phyloP scores from a whole-genome alignment of 495 filamentous ascomycete species.

The Saxophila tyrrhenica region DNA sequence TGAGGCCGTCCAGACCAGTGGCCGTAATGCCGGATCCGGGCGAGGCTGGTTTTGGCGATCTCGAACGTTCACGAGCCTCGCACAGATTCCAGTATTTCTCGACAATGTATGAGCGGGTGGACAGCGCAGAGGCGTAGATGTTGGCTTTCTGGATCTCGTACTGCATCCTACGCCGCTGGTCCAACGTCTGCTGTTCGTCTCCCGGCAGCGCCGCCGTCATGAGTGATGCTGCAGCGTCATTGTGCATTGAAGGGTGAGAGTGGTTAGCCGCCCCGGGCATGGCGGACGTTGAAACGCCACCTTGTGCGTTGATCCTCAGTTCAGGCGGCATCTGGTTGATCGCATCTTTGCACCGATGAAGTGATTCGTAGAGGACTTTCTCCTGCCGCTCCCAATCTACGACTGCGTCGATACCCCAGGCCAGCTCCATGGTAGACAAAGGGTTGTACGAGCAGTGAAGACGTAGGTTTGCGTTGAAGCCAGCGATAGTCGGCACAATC shows the following conservation, averaged over 20 bases:
- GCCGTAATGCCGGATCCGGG: conserved; percentile 20
- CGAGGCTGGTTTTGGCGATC: conserved; percentile 15
- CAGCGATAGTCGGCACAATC: conserved; percentile 51
- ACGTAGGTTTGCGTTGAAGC: conserved; percentile 65
- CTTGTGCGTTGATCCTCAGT: conserved; percentile 3
- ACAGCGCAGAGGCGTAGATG: conserved; percentile 63
- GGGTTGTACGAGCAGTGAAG: conserved; percentile 61
- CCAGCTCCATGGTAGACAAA: conserved; percentile 57
- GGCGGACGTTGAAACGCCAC: neutral
- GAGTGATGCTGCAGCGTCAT: conserved; percentile 2
- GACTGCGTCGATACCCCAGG: conserved; percentile 57
- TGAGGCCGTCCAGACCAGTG: conserved; percentile 21
- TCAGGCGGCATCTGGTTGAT: conserved; percentile 10
- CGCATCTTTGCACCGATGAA: conserved; percentile 12
- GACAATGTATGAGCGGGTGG: conserved; percentile 66
- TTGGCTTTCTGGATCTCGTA: conserved; percentile 79
- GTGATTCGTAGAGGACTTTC: conserved; percentile 39
- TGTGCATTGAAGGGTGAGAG: conserved; percentile 1
- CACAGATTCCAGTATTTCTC: conserved; percentile 65
- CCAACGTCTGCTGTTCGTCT: conserved; percentile 13
- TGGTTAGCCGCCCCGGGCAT: neutral
- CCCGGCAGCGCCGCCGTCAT: conserved; percentile 1
- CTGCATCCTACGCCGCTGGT: conserved; percentile 47
- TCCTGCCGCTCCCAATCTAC: conserved; percentile 66
- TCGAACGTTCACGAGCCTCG: conserved; percentile 36